These are phyloP conservation scores for Umbelopsis sp. DNA, from an alignment of 371 early-diverging fungal genomes.

Conservation along the genomic window DNA sequence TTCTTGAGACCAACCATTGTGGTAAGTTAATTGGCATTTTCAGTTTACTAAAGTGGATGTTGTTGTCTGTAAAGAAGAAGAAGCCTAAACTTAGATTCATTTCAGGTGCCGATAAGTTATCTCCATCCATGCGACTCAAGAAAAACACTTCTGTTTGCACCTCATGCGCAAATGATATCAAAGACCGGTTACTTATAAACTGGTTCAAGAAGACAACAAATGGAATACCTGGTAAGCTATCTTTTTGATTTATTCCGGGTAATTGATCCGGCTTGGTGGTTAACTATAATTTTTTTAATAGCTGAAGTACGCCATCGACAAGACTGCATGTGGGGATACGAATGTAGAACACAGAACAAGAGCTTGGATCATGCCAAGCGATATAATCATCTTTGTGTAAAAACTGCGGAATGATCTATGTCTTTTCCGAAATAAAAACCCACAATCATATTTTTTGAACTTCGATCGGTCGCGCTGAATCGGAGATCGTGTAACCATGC, in stretches of 20 bases:
- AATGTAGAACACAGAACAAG: slow-evolving; percentile 39
- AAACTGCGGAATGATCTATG: slow-evolving; percentile 3
- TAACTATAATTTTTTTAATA: slow-evolving; percentile 1
- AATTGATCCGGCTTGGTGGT: no score
- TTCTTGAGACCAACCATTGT: slow-evolving; percentile 24
- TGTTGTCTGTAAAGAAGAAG: no score
- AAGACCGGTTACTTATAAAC: slow-evolving; percentile 35
- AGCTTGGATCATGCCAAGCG: slow-evolving; percentile 38
- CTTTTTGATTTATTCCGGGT: neutral
- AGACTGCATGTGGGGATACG: slow-evolving; percentile 47
- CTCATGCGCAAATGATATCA: slow-evolving; percentile 34
- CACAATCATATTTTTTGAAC: no score
- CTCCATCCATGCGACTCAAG: neutral
- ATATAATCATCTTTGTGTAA: slow-evolving; percentile 43
- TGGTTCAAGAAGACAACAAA: slow-evolving; percentile 19
- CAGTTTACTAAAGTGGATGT: neutral
- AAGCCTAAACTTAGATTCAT: neutral
- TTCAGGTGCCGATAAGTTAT: slow-evolving; percentile 15
- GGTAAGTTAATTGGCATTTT: slow-evolving; percentile 34
- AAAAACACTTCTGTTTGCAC: slow-evolving; percentile 35
- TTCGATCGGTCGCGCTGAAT: no score
- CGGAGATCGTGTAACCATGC: no score
- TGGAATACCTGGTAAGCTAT: slow-evolving; percentile 26
- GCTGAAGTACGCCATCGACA: slow-evolving; percentile 25
- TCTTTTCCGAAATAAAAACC: no score